Evolutionary conservation across 225 moss, liverwort and hornwort genomes (phyloP).

Genomic region (Physcomitrium patens): DNA sequence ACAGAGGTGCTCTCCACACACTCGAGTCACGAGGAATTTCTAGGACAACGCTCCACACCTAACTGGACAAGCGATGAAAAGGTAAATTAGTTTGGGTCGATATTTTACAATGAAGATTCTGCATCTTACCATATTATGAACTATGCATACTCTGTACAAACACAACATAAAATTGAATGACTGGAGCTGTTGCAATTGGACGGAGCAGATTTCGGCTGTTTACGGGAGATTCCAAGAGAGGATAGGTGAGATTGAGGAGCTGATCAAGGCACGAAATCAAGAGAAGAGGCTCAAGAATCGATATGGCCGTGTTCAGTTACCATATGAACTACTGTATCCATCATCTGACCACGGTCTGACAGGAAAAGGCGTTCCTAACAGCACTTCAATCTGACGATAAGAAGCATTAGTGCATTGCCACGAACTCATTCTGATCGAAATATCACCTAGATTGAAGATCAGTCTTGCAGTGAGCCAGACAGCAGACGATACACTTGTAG

Average conservation of each 20-base stretch:
- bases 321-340: conserved; percentile 72
- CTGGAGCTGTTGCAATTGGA: not conserved
- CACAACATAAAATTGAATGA: not conserved
- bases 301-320: conserved; percentile 61
- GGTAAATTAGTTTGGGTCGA: conserved; percentile 15
- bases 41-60: conserved; percentile 52
- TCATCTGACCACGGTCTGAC: conserved; percentile 65
- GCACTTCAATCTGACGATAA: conserved; percentile 66
- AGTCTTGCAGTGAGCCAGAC: too few relatives aligned
- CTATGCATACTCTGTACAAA: too few relatives aligned
- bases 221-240: conserved; percentile 53
- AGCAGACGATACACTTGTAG: too few relatives aligned
- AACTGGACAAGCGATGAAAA: conserved; percentile 59
- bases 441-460: too few relatives aligned
- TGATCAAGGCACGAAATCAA: conserved; percentile 56
- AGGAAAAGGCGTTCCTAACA: conserved; percentile 71
- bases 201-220: conserved; percentile 42
- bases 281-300: conserved; percentile 59
- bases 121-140: not conserved
- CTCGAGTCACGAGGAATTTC: conserved; percentile 59
- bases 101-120: not conserved
- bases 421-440: not conserved
- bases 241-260: conserved; percentile 57
- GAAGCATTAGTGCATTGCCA: not conserved
- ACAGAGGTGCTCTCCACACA: conserved; percentile 75